These are phyloP conservation scores for Venturiaceae sp. DNA, from an alignment of 2,329 filamentous ascomycete species.

Conservation along the genomic window DNA sequence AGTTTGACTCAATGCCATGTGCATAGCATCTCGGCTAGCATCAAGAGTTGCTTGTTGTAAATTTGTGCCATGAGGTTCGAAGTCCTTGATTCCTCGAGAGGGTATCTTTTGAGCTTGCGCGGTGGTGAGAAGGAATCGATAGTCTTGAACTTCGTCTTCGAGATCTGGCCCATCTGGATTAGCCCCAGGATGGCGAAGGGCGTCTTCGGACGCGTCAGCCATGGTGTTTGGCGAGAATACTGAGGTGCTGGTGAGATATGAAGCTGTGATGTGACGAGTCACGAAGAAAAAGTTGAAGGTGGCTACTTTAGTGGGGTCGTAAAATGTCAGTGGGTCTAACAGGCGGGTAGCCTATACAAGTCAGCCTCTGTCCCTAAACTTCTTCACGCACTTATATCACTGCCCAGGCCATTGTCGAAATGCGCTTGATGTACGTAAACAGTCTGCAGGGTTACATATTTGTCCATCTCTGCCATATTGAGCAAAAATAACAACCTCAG, in stretches of 20 bases:
- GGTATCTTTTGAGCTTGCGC: conserved; percentile 50
- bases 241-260: too few relatives aligned
- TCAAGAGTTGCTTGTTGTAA: conserved; percentile 71
- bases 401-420: too few relatives aligned
- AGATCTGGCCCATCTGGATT: conserved; percentile 46
- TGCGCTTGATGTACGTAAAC: too few relatives aligned
- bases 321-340: too few relatives aligned
- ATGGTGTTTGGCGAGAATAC: conserved; percentile 12
- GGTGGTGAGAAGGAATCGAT: conserved; percentile 51
- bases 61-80: conserved; percentile 82
- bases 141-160: conserved; percentile 79
- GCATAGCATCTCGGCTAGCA: conserved; percentile 77
- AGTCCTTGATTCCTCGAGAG: conserved; percentile 93
- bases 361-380: too few relatives aligned
- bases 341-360: too few relatives aligned
- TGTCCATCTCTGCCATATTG: too few relatives aligned
- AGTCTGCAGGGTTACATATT: too few relatives aligned
- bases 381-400: too few relatives aligned
- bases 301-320: too few relatives aligned
- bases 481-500: too few relatives aligned
- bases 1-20: conserved; percentile 71
- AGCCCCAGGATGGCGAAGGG: conserved; percentile 14
- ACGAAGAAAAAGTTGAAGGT: too few relatives aligned
- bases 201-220: conserved; percentile 27
- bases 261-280: not conserved